A percentile compares a stretch with the other conserved stretches of the same genome.
phyloP scores from a whole-genome alignment of 108 stramenopile genomes.

The Fragilariopsis cylindrus region DNA sequence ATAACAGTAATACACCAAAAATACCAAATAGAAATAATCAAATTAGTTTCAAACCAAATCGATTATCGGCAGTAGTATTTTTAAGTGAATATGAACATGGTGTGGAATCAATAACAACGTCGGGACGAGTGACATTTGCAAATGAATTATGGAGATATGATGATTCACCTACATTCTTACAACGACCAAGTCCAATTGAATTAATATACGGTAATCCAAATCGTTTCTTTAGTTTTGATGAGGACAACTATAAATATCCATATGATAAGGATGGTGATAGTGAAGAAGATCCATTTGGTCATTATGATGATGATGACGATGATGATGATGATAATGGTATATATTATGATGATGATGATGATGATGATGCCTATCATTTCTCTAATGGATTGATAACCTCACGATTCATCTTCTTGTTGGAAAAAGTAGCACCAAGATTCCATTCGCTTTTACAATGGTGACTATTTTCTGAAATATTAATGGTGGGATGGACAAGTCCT shows the following conservation, averaged over 20 bases:
- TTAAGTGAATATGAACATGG: constrained; percentile 20
- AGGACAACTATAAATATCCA: background rate
- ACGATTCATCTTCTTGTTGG: no score
- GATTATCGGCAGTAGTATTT: constrained; percentile 25
- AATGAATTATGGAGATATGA: constrained; percentile 26
- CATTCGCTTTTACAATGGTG: no score
- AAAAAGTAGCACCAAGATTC: no score
- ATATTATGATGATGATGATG: no score
- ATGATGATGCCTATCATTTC: no score
- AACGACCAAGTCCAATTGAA: constrained; percentile 4
- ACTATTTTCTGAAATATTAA: no score
- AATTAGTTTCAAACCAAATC: background rate
- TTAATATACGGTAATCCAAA: background rate
- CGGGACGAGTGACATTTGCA: constrained; percentile 15
- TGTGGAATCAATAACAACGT: background rate
- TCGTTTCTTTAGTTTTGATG: background rate
- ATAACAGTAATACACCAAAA: background rate
- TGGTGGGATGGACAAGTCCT: no score
- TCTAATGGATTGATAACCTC: no score
- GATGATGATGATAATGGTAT: background rate
- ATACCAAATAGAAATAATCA: background rate
- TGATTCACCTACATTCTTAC: background rate
- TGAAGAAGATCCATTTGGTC: background rate
- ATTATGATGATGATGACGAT: background rate
- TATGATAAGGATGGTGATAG: constrained; percentile 6